phyloP scores from a whole-genome alignment of 2,329 filamentous ascomycete species.

The Exophiala sp. region DNA sequence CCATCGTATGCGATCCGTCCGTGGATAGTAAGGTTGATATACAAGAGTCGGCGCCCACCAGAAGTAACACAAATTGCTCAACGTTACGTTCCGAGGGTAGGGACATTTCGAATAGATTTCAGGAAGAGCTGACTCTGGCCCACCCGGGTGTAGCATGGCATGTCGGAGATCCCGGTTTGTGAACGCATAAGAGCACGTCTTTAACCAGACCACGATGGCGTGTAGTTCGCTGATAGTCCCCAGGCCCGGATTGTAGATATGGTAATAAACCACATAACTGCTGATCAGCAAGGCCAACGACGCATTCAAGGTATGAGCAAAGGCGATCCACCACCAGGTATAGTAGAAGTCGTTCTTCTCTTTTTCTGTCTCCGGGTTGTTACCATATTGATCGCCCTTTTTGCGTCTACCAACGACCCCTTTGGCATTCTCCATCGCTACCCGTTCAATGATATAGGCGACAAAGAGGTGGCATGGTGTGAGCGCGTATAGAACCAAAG shows the following conservation, averaged over 20 bases:
- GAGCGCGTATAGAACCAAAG: constrained; percentile 71
- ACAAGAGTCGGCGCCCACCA: constrained; percentile 97
- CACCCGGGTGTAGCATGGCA: constrained; percentile 74
- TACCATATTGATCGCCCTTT: constrained; percentile 48
- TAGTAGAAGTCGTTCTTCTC: constrained; percentile 59
- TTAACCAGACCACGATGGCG: constrained; percentile 91
- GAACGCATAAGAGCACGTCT: constrained; percentile 90
- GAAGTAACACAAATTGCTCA: constrained; percentile 85
- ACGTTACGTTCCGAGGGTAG: constrained; percentile 85
- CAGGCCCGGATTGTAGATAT: constrained; percentile 88
- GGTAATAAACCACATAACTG: constrained; percentile 79
- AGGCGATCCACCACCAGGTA: constrained; percentile 74
- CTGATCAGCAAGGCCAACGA: constrained; percentile 73
- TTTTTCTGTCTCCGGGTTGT: constrained; percentile 54
- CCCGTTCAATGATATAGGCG: constrained; percentile 82
- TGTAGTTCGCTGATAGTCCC: constrained; percentile 87
- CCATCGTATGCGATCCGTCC: constrained; percentile 76
- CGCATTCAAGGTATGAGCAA: constrained; percentile 76
- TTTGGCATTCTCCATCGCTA: constrained; percentile 72
- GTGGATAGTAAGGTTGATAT: constrained; percentile 94
- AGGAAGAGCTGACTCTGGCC: constrained; percentile 62
- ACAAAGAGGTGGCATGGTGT: constrained; percentile 87
- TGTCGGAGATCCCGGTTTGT: constrained; percentile 94
- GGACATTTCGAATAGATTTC: constrained; percentile 76
- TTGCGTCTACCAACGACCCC: constrained; percentile 53